Conservation (phyloP, 176 grass and related monocot genomes). For the Stipa capillata region DNA sequence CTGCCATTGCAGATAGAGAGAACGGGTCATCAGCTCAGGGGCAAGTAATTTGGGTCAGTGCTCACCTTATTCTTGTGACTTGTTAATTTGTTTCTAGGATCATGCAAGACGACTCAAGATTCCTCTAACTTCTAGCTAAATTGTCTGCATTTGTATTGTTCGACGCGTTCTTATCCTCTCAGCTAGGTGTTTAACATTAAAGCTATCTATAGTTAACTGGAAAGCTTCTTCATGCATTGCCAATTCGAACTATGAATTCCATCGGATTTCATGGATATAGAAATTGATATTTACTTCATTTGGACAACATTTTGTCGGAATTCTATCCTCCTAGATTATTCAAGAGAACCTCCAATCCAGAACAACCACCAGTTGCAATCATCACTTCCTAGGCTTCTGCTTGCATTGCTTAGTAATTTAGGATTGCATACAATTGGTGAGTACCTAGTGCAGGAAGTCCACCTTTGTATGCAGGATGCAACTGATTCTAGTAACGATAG, state of each 20-base stretch:
- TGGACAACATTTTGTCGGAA: not conserved
- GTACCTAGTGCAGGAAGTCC: not conserved
- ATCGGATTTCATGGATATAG: not conserved
- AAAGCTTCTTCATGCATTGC: not conserved
- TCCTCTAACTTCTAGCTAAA: not conserved
- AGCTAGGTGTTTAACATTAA: not conserved
- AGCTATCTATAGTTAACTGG: not conserved
- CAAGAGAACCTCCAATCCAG: not conserved
- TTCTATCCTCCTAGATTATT: not conserved
- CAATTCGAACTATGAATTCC: not conserved
- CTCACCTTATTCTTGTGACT: slow-evolving; percentile 7
- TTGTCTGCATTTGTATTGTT: not conserved
- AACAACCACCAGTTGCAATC: not conserved
- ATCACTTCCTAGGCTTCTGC: not conserved
- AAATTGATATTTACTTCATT: not conserved
- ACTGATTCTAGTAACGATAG: not conserved
- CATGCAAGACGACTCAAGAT: not conserved
- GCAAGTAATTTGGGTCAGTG: slow-evolving; percentile 81
- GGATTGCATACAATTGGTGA: not conserved
- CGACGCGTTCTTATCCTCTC: too few relatives aligned
- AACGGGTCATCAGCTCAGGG: slow-evolving; percentile 37
- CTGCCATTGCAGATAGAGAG: slow-evolving; percentile 39
- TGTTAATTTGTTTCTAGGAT: slow-evolving; percentile 4
- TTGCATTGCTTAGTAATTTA: not conserved
- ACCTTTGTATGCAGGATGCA: not conserved